Percentiles rank a stretch among this genome's conserved stretches.
Conservation (phyloP, 2,329 filamentous ascomycete genomes). For the Colletotrichum lini region DNA sequence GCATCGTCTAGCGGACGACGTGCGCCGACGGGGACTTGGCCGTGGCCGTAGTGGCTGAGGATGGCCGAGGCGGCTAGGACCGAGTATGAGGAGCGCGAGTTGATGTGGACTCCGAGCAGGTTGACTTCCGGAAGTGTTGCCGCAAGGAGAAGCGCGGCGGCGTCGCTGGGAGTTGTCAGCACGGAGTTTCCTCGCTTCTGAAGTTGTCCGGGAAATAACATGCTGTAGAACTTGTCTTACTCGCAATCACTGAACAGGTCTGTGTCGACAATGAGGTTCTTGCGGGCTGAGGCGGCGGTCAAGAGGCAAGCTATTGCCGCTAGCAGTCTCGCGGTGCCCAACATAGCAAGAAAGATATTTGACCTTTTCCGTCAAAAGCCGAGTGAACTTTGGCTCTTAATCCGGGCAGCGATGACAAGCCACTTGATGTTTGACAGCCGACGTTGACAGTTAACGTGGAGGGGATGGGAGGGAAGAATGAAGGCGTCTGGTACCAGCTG, state of each 20-base stretch:
- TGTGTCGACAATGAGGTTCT: constrained; percentile 61
- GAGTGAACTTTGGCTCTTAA: not conserved
- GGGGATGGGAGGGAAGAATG: not conserved
- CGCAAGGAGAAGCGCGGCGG: constrained; percentile 58
- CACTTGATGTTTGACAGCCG: not conserved
- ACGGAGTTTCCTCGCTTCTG: too few relatives aligned
- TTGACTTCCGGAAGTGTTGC: constrained; percentile 53
- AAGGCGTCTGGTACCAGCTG: not conserved
- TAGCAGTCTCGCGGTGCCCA: not conserved
- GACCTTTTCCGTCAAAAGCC: too few relatives aligned
- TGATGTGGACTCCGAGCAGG: constrained; percentile 59
- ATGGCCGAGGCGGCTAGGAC: constrained; percentile 57
- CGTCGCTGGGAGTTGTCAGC: constrained; percentile 51
- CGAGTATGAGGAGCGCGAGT: constrained; percentile 58
- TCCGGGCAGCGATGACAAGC: not conserved
- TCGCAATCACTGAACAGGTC: constrained; percentile 64
- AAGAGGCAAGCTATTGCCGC: not conserved
- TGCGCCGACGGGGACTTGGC: constrained; percentile 54
- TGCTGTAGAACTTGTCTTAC: constrained; percentile 46
- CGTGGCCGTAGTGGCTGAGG: constrained; percentile 57
- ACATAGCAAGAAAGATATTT: not conserved
- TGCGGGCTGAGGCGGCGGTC: constrained; percentile 36
- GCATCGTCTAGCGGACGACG: constrained; percentile 56
- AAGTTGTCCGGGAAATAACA: not conserved
- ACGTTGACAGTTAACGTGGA: not conserved